Evolutionary conservation across 2,329 filamentous ascomycete species (phyloP), one percentile per base, ranked within the genome.

Genomic region (Xylariaceae sp.): DNA sequence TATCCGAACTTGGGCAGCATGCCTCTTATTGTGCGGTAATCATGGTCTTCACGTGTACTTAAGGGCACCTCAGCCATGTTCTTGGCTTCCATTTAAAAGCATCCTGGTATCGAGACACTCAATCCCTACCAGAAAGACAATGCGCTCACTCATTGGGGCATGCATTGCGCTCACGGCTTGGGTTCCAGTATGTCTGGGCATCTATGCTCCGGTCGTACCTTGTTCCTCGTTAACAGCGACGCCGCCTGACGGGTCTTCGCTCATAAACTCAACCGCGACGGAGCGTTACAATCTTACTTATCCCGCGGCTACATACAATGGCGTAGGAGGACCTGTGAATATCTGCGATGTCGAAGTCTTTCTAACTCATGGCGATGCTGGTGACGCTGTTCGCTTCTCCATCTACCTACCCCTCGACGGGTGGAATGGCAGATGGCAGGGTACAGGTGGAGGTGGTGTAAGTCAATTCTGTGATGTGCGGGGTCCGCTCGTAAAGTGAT

Each of bases 401-500:
- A 54, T 62, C 28, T 63, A 57, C 31, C 55, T 63, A 11, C 61
- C 61, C 17, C 51, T 60, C 19, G 10, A 39, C 0, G 55, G 53
- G 31, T 63, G 60, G 60, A 63, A 62, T 51, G 60, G 61, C n/a
- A 50, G 61, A 36, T 63, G 53, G 50, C 59, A 60, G 49, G 61
- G 60, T 19, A 60, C 57, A 13, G 61, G 61, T 22, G 61, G 61
- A 22, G 55, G 56, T 14, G 61, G 59, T 45, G 58, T 60, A 53
- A 54, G 57, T 50, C 10, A n/a, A 5, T 16, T 10, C 31, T 11
- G 5, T 14, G 22, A 42, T 40, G 12, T 16, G 31, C 13, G 6
- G n/a, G 17, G 34, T 42, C 2, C 36, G 12, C 19, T 44, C 17
- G 31, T 33, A 36, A 42, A 34, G 31, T 12, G 16, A 43, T 12